Conservation (phyloP, 164 flowering plant species). For the grape (Vitis vinifera) region ASM3070453v1 NC_081818.1:29877001-29877500, state of each 20-base stretch:
- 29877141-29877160: neutral
- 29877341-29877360: no score
- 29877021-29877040: neutral
- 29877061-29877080: neutral
- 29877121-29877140: neutral
- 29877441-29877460: neutral
- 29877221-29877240: neutral
- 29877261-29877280: no score
- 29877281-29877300: no score
- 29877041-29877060: neutral
- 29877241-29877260: no score
- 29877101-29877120: neutral
- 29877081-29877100: neutral
- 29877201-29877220: neutral
- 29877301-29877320: no score
- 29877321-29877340: no score
- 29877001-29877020: neutral
- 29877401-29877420: neutral
- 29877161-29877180: neutral
- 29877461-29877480: neutral
- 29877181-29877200: neutral
- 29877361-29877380: neutral
- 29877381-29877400: neutral
- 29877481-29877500: slow-evolving; percentile 72
- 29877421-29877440: neutral